These are phyloP conservation scores for Davidsoniella eucalypti DNA, from an alignment of 2,329 filamentous ascomycete species.

Conservation along the genomic window DNA sequence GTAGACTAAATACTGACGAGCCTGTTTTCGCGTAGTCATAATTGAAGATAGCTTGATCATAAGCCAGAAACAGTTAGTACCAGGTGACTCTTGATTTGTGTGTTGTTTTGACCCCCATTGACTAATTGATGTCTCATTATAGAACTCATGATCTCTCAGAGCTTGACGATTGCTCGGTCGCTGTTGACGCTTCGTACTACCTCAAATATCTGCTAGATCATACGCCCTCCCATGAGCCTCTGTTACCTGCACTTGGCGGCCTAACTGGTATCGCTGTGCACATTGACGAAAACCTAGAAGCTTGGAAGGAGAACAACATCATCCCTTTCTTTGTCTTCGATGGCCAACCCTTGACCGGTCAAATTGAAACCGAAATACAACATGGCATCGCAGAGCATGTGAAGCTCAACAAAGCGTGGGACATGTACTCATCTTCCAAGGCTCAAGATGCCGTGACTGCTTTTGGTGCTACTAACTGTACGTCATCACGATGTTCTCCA, in stretches of 20 bases:
- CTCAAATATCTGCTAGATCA: conserved; percentile 62
- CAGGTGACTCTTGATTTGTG: background rate
- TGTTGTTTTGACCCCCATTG: background rate
- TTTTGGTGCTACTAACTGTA: conserved; percentile 69
- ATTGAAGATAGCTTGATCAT: conserved; percentile 25
- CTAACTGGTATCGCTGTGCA: conserved; percentile 62
- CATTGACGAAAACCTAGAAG: conserved; percentile 60
- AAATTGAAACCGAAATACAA: conserved; percentile 52
- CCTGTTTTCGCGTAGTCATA: conserved; percentile 19
- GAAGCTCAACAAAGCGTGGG: conserved; percentile 69
- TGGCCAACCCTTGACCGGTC: conserved; percentile 63
- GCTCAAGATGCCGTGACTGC: conserved; percentile 66
- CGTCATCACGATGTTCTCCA: conserved; percentile 11
- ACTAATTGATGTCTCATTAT: conserved; percentile 5
- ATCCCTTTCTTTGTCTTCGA: conserved; percentile 84
- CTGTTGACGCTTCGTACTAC: conserved; percentile 81
- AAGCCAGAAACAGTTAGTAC: conserved; percentile 23
- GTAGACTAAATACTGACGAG: background rate
- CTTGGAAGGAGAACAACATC: conserved; percentile 53
- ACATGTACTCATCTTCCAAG: conserved; percentile 64
- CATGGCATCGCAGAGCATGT: conserved; percentile 48
- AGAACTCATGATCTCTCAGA: conserved; percentile 49
- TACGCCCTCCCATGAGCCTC: conserved; percentile 59
- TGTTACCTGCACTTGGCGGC: conserved; percentile 78
- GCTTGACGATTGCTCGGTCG: conserved; percentile 59